Evolutionary conservation across 805 yeast genomes (phyloP).

Genomic region (Suhomyces sp.): DNA sequence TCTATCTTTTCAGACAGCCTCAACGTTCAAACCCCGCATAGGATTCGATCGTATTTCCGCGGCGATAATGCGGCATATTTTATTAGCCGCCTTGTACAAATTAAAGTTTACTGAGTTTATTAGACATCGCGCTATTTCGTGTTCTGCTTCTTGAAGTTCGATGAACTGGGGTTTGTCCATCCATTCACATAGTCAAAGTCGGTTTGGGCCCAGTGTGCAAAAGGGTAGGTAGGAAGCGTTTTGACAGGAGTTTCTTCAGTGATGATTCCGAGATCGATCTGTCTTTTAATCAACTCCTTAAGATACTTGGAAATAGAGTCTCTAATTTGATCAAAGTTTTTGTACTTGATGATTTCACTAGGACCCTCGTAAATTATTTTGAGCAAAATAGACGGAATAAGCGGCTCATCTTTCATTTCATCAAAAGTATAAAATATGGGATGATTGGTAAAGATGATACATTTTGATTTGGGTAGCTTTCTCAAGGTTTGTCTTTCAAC

Average conservation of each 20-base stretch:
- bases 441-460: slow-evolving; percentile 72
- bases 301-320: slow-evolving; percentile 59
- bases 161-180: slow-evolving; percentile 36
- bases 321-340: slow-evolving; percentile 56
- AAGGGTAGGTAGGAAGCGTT: slow-evolving; percentile 61
- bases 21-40: not conserved
- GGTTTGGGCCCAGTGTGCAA: slow-evolving; percentile 53
- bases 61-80: not conserved
- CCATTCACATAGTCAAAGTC: slow-evolving; percentile 40
- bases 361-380: slow-evolving; percentile 67
- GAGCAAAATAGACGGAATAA: slow-evolving; percentile 71
- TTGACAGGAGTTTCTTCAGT: slow-evolving; percentile 53
- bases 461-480: slow-evolving; percentile 60
- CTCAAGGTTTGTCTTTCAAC: slow-evolving; percentile 73
- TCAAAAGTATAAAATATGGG: slow-evolving; percentile 77
- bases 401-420: slow-evolving; percentile 73
- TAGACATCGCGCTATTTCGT: not conserved
- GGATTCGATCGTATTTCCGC: not conserved
- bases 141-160: slow-evolving; percentile 13
- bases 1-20: not conserved
- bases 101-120: not conserved
- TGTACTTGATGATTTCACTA: slow-evolving; percentile 60
- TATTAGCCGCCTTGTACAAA: not conserved
- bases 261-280: slow-evolving; percentile 55
- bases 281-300: slow-evolving; percentile 56